phyloP scores from a whole-genome alignment of 1,284 basidiomycete genomes.

The Hypsizygus ulmarius region DNA sequence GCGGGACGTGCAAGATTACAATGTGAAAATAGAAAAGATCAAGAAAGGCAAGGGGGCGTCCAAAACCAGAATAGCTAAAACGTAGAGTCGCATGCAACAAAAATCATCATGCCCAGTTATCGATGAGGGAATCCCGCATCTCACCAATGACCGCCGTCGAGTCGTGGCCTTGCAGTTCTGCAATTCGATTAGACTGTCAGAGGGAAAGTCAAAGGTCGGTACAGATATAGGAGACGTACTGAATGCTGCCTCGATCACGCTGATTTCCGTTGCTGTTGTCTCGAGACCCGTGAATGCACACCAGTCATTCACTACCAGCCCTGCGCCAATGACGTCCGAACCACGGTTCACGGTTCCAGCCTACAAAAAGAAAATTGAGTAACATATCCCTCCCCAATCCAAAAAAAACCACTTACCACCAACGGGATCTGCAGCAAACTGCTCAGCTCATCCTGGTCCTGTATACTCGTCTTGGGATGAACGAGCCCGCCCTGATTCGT shows the following conservation, averaged over 20 bases:
- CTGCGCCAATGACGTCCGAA: constrained; percentile 96
- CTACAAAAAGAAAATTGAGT: constrained; percentile 36
- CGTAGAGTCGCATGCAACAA: too few relatives aligned
- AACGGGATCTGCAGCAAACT: constrained; percentile 93
- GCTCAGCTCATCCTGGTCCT: constrained; percentile 97
- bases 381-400: not conserved
- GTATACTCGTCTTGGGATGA: constrained; percentile 94
- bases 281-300: constrained; percentile 96
- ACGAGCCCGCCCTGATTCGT: constrained; percentile 97
- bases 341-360: constrained; percentile 98
- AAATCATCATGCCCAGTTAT: constrained; percentile 80
- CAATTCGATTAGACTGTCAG: not conserved
- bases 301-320: constrained; percentile 98
- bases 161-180: constrained; percentile 88
- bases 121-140: constrained; percentile 92
- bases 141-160: constrained; percentile 87
- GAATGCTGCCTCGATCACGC: constrained; percentile 97
- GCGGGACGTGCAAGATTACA: too few relatives aligned
- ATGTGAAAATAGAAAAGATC: too few relatives aligned
- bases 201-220: constrained; percentile 1
- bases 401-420: constrained; percentile 60
- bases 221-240: constrained; percentile 51
- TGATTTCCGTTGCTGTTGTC: constrained; percentile 97
- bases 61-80: too few relatives aligned
- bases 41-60: too few relatives aligned